A percentile compares a stretch with the other conserved stretches of the same genome.
Evolutionary conservation across 768 basidiomycete species (phyloP).

Genomic region (Boletus edulis): DNA sequence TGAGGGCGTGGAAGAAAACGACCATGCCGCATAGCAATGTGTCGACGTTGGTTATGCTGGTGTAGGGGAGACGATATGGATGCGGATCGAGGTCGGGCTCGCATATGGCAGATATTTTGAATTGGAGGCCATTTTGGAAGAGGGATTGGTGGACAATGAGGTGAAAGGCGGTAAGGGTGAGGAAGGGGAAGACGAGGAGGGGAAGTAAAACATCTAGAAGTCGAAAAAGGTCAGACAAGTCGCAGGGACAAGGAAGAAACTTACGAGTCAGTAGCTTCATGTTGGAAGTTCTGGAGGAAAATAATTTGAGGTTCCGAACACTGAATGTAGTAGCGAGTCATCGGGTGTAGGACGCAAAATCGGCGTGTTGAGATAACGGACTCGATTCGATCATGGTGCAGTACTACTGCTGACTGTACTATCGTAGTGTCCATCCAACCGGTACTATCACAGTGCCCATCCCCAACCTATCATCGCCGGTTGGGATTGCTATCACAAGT

Average conservation of each 20-base stretch:
- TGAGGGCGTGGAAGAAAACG: slow-evolving; percentile 41
- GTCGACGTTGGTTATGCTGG: slow-evolving; percentile 37
- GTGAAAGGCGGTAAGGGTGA: slow-evolving; percentile 8
- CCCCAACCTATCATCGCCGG: no score
- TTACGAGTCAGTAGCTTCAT: slow-evolving; percentile 6
- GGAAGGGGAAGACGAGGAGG: slow-evolving; percentile 17
- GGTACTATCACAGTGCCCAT: no score
- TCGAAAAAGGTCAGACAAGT: neutral
- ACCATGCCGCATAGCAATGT: slow-evolving; percentile 42
- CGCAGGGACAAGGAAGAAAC: neutral
- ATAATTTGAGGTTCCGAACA: no score
- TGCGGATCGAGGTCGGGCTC: slow-evolving; percentile 6
- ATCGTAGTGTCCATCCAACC: no score
- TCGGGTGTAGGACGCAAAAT: no score
- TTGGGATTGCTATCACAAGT: no score
- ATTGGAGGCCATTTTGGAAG: slow-evolving; percentile 6
- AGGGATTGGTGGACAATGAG: slow-evolving; percentile 16
- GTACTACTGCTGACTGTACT: no score
- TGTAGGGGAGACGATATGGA: slow-evolving; percentile 41
- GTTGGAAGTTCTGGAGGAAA: no score
- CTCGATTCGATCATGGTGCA: no score
- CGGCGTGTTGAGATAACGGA: no score
- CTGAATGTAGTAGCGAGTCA: no score
- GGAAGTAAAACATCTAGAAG: slow-evolving; percentile 16
- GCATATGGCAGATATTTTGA: slow-evolving; percentile 35